Conservation (phyloP, 441 rosid species). For the Erodium moschatum region DNA sequence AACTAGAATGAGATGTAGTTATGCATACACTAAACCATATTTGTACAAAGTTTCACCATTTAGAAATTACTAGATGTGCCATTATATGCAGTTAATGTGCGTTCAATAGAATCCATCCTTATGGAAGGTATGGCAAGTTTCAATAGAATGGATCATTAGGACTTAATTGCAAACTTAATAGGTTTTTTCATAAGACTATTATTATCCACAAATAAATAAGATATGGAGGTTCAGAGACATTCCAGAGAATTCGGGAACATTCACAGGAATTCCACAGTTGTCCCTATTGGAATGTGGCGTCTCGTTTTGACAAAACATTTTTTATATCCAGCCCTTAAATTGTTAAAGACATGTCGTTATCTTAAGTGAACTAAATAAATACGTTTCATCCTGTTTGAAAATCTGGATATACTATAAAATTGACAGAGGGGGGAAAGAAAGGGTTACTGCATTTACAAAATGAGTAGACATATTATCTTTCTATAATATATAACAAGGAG, state of each 20-base stretch:
- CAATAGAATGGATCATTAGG: not conserved
- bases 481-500: constrained; percentile 4
- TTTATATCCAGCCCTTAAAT: not conserved
- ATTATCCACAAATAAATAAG: not conserved
- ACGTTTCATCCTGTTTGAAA: not conserved
- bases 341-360: not conserved
- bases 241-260: not conserved
- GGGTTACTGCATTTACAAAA: not conserved
- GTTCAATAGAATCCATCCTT: not conserved
- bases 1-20: constrained; percentile 3
- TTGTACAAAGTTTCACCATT: not conserved
- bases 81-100: constrained; percentile 1
- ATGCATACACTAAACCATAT: not conserved
- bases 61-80: not conserved
- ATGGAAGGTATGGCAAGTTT: not conserved
- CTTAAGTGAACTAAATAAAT: not conserved
- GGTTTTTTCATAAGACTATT: not conserved
- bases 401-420: not conserved
- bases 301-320: not conserved
- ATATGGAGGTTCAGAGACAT: not conserved
- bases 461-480: not conserved
- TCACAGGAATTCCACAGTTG: not conserved
- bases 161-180: not conserved
- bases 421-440: not conserved
- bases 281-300: not conserved